A percentile compares a stretch with the other conserved stretches of the same genome.
These are phyloP conservation scores for Cercospora citrullina DNA, from an alignment of 2,329 filamentous ascomycete species.

Conservation along the genomic window DNA sequence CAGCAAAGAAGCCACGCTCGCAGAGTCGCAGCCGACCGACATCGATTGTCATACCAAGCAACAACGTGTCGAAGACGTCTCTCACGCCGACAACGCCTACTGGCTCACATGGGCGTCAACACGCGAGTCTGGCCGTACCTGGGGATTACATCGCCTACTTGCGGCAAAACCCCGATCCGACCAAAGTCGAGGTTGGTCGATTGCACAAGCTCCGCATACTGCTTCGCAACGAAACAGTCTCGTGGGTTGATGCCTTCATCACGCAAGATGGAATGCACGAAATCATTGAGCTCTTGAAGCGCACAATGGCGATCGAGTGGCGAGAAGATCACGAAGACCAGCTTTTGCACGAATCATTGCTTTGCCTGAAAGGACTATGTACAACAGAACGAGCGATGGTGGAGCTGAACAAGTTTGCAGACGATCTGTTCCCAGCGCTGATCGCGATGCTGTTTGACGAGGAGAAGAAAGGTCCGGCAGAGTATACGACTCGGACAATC, in stretches of 20 bases:
- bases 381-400: constrained; percentile 85
- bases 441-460: constrained; percentile 90
- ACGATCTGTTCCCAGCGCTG: constrained; percentile 79
- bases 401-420: constrained; percentile 76
- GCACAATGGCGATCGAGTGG: constrained; percentile 97
- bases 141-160: constrained; percentile 85
- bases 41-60: constrained; percentile 64
- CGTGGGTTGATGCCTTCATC: constrained; percentile 93
- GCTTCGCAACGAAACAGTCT: constrained; percentile 89
- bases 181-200: constrained; percentile 87
- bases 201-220: constrained; percentile 88
- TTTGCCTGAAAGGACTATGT: constrained; percentile 91
- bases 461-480: constrained; percentile 96
- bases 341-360: constrained; percentile 83
- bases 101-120: constrained; percentile 33
- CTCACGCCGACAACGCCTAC: constrained; percentile 30
- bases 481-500: constrained; percentile 90
- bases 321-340: constrained; percentile 96
- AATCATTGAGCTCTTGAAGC: constrained; percentile 79
- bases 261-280: constrained; percentile 88
- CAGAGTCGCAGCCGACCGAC: constrained; percentile 60
- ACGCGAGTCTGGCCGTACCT: constrained; percentile 60
- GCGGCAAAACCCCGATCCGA: constrained; percentile 75
- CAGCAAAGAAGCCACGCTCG: constrained; percentile 65
- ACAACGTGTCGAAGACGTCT: constrained; percentile 20